These are phyloP conservation scores for Pneumocystis murina DNA, from an alignment of 1,139 yeast genomes.

Conservation along the genomic window DNA sequence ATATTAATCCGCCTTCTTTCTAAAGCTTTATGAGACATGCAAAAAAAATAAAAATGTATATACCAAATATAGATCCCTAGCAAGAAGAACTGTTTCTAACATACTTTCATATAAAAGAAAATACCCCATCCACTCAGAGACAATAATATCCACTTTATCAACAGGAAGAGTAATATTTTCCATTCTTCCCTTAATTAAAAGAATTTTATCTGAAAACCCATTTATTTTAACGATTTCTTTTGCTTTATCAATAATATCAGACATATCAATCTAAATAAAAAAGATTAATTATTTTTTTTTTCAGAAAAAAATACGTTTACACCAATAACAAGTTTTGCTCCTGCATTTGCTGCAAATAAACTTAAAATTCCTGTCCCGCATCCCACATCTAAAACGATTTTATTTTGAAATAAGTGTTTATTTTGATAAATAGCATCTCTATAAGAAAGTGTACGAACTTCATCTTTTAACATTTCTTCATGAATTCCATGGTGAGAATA, in stretches of 20 bases:
- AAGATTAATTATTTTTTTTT: neutral
- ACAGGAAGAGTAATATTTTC: conserved; percentile 83
- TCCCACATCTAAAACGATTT: conserved; percentile 86
- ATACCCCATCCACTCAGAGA: conserved; percentile 99
- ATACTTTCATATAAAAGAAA: conserved; percentile 89
- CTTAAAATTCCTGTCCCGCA: conserved; percentile 48
- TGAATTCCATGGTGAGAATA: conserved; percentile 49
- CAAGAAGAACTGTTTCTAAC: conserved; percentile 90
- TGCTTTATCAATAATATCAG: conserved; percentile 90
- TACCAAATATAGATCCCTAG: conserved; percentile 81
- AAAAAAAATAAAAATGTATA: conserved; percentile 14
- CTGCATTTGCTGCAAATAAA: conserved; percentile 47
- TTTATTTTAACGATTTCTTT: conserved; percentile 67
- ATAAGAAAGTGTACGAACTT: conserved; percentile 81
- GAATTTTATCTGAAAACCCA: conserved; percentile 76
- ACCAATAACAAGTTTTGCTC: conserved; percentile 42
- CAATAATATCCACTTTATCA: conserved; percentile 73
- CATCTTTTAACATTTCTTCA: conserved; percentile 96
- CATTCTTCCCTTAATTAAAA: conserved; percentile 79
- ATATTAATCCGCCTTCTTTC: conserved; percentile 61
- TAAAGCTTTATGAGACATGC: neutral
- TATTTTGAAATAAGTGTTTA: conserved; percentile 77
- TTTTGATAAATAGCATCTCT: conserved; percentile 87
- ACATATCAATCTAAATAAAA: conserved; percentile 46
- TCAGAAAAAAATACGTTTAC: conserved; percentile 9